Percentiles rank a stretch among this genome's conserved stretches.
Conservation (phyloP, 2,329 filamentous ascomycete genomes). For the Diaporthe ilicicola region DNA sequence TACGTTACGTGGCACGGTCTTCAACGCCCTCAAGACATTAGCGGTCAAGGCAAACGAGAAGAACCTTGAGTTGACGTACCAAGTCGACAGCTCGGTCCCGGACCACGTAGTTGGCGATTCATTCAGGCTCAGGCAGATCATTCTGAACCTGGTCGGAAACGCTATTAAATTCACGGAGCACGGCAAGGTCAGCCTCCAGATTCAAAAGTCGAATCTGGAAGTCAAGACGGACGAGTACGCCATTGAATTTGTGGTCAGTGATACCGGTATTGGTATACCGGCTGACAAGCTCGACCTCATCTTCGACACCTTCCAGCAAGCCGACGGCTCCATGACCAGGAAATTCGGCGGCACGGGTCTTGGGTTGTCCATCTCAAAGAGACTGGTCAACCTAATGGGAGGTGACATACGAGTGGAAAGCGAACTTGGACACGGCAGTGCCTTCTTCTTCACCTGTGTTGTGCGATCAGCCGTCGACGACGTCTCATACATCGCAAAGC, state of each 20-base stretch:
- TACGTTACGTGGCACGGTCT: slow-evolving; percentile 91
- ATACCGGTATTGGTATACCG: slow-evolving; percentile 96
- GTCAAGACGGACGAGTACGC: slow-evolving; percentile 83
- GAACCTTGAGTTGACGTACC: slow-evolving; percentile 89
- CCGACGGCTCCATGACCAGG: slow-evolving; percentile 93
- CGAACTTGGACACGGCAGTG: slow-evolving; percentile 88
- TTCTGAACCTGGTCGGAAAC: slow-evolving; percentile 95
- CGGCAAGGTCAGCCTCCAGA: slow-evolving; percentile 94
- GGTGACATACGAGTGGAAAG: slow-evolving; percentile 97
- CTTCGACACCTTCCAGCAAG: slow-evolving; percentile 99
- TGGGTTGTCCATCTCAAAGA: slow-evolving; percentile 93
- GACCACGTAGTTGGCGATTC: slow-evolving; percentile 97
- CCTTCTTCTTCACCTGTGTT: slow-evolving; percentile 95
- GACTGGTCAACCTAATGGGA: slow-evolving; percentile 94
- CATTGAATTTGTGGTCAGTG: slow-evolving; percentile 94
- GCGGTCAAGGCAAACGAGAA: slow-evolving; percentile 98
- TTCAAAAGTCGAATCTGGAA: slow-evolving; percentile 70
- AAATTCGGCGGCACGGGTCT: slow-evolving; percentile 96
- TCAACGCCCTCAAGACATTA: slow-evolving; percentile 95
- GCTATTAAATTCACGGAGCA: slow-evolving; percentile 99
- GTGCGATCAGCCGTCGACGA: slow-evolving; percentile 86
- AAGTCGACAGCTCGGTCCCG: slow-evolving; percentile 91
- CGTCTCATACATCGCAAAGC: slow-evolving; percentile 79
- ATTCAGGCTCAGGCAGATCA: slow-evolving; percentile 95
- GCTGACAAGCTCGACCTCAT: slow-evolving; percentile 95